Conservation (phyloP, 108 stramenopile genomes). For the Fragilariopsis cylindrus region DNA sequence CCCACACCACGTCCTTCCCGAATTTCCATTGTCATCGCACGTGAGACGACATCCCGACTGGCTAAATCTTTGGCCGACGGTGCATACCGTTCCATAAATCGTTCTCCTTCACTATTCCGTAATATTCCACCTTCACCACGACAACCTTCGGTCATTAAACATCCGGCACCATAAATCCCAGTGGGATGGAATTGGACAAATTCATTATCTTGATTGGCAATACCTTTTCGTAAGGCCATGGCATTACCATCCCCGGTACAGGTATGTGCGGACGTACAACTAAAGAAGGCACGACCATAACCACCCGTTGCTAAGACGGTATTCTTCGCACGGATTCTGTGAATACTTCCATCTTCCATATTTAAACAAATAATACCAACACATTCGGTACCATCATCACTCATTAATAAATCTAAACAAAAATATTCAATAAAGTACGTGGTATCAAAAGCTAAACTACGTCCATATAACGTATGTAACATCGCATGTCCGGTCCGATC, state of each 20-base stretch:
- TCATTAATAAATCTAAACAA: constrained; percentile 96
- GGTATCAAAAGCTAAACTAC: constrained; percentile 97
- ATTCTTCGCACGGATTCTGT: constrained; percentile 96
- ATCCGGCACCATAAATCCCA: constrained; percentile 99
- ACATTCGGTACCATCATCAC: constrained; percentile 78
- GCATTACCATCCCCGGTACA: constrained; percentile 99
- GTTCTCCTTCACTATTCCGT: constrained; percentile 95
- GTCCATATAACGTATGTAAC: constrained; percentile 99
- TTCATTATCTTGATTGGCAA: constrained; percentile 95
- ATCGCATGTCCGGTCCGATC: constrained; percentile 99
- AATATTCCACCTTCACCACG: constrained; percentile 99
- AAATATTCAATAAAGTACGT: constrained; percentile 99
- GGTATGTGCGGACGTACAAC: constrained; percentile 97
- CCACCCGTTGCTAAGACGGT: constrained; percentile 99
- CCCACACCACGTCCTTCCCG: constrained; percentile 98
- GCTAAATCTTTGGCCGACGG: constrained; percentile 99
- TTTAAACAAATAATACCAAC: constrained; percentile 95
- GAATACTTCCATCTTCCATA: constrained; percentile 99
- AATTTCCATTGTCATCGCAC: constrained; percentile 99
- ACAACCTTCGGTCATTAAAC: constrained; percentile 99
- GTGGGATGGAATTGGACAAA: constrained; percentile 99
- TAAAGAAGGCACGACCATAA: constrained; percentile 98
- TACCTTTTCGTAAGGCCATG: constrained; percentile 87
- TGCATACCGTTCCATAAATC: constrained; percentile 99
- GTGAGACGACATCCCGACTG: constrained; percentile 96